A percentile compares a stretch with the other conserved stretches of the same genome.
These are phyloP conservation scores for Backusella mclennaniae DNA, from an alignment of 192 early-diverging fungal genomes.

Conservation along the genomic window DNA sequence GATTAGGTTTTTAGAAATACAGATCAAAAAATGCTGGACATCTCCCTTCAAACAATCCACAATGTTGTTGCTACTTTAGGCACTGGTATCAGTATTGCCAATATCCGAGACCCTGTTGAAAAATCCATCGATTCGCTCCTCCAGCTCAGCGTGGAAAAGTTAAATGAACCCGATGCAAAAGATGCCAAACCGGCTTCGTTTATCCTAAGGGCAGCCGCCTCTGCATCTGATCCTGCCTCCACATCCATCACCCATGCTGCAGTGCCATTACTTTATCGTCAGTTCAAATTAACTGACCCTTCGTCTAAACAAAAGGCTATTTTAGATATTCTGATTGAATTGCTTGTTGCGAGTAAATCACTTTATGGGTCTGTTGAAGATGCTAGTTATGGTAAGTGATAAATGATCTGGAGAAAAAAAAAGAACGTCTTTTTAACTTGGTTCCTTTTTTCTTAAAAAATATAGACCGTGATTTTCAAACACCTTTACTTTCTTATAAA, in stretches of 20 bases:
- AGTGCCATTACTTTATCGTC: slow-evolving; percentile 60
- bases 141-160: slow-evolving; percentile 53
- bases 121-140: slow-evolving; percentile 49
- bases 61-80: slow-evolving; percentile 71
- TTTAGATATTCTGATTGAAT: slow-evolving; percentile 66
- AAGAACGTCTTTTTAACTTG: neutral
- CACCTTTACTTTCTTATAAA: slow-evolving; percentile 71
- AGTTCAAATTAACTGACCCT: slow-evolving; percentile 51
- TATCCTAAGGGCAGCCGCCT: slow-evolving; percentile 63
- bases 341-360: slow-evolving; percentile 62
- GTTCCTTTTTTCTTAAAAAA: neutral
- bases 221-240: slow-evolving; percentile 68
- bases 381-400: slow-evolving; percentile 29
- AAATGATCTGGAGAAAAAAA: slow-evolving; percentile 4
- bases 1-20: slow-evolving; percentile 65
- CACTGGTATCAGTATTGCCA: slow-evolving; percentile 45
- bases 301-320: slow-evolving; percentile 55
- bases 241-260: slow-evolving; percentile 59
- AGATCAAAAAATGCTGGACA: slow-evolving; percentile 59
- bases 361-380: slow-evolving; percentile 60
- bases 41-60: slow-evolving; percentile 63
- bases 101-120: slow-evolving; percentile 46
- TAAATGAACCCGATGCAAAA: slow-evolving; percentile 63
- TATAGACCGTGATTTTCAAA: slow-evolving; percentile 56
- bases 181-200: slow-evolving; percentile 62